Conservation (phyloP, 1,284 basidiomycete genomes). For the Ustilago lituana region DNA sequence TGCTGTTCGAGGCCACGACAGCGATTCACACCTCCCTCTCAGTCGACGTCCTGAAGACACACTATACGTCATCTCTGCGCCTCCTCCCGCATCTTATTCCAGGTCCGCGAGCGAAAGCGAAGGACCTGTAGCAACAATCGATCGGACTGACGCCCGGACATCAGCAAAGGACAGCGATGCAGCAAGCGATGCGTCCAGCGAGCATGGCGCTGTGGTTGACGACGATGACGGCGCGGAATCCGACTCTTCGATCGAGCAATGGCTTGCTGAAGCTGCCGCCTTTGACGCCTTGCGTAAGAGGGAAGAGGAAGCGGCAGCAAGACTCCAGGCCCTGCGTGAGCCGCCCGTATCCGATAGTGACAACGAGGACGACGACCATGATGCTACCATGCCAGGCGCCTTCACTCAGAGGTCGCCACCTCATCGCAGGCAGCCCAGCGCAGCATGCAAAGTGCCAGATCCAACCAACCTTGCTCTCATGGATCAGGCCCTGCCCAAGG, state of each 20-base stretch:
- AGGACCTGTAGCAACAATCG: neutral
- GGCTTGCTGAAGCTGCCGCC: conserved; percentile 44
- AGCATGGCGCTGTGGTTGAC: conserved; percentile 1
- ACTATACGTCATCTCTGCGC: conserved; percentile 40
- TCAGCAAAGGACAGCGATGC: neutral
- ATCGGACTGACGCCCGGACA: neutral
- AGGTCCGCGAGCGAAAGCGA: conserved; percentile 21
- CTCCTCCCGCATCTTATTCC: conserved; percentile 13
- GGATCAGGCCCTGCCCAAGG: conserved; percentile 38
- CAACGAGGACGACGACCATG: conserved; percentile 17
- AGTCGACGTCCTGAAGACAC: conserved; percentile 42
- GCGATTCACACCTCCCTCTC: conserved; percentile 37
- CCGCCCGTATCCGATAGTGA: conserved; percentile 19
- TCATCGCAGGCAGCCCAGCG: conserved; percentile 1
- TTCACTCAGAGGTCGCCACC: conserved; percentile 3
- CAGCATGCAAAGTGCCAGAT: conserved; percentile 20
- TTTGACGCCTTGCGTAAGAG: conserved; percentile 46
- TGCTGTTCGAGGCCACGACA: conserved; percentile 14
- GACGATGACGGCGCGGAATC: conserved; percentile 40
- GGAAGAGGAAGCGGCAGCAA: conserved; percentile 41
- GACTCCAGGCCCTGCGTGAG: conserved; percentile 23
- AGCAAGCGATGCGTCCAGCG: conserved; percentile 3
- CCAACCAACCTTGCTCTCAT: conserved; percentile 31
- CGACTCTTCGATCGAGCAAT: conserved; percentile 49
- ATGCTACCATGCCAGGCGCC: conserved; percentile 30